Base-by-base conservation (phyloP, 164 flowering plant species). In the Pachysandra terminalis region DNA sequence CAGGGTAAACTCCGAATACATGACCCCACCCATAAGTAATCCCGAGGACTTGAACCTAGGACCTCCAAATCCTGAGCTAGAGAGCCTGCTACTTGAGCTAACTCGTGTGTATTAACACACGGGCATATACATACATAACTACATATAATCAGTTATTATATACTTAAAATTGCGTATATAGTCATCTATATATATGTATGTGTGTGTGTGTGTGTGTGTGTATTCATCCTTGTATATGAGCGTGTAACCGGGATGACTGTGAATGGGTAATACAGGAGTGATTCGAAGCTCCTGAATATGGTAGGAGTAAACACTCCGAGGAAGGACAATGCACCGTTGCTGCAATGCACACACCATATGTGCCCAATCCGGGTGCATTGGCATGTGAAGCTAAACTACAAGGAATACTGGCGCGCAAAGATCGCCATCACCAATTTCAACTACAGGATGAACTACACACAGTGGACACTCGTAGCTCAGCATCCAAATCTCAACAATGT, bases 401-500 rank as follows among this genome's bases (percentile, higher is more conserved):
- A 87, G 19, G n/a, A n/a, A n/a, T 90, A 90, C 70, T 91, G 97
- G 97, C 83, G 97, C 1, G 91, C 74, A 27, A 91, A 91, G 81
- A 52, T 89, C 0, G 73, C 93, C 25, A 67, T 91, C 26, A 89
- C 93, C 5, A 89, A 91, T 72, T 91, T 91, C 77, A 89, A 91
- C 64, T 86, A 87, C 67, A 63, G 91, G 61, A 16, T 84, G 76
- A 91, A 89, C 75, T 89, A 89, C 69, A 84, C 93, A 9, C 85
- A 82, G 61, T 91, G 95, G 97, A 84, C 86, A 1, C 89, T 89
- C 2, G 91, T 86, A 6, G 80, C 73, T 25, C 97, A 91, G 83
- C 95, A 91, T 61, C 95, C 97, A 2, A 91, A 87, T 77, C 91
- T 91, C 71, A 83, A 87, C 84, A 87, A 85, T 67, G 84, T 86